Evolutionary conservation across 768 basidiomycete genomes (phyloP), one percentile per base, ranked within the genome.

Genomic region (Suillus ampliporus): DNA sequence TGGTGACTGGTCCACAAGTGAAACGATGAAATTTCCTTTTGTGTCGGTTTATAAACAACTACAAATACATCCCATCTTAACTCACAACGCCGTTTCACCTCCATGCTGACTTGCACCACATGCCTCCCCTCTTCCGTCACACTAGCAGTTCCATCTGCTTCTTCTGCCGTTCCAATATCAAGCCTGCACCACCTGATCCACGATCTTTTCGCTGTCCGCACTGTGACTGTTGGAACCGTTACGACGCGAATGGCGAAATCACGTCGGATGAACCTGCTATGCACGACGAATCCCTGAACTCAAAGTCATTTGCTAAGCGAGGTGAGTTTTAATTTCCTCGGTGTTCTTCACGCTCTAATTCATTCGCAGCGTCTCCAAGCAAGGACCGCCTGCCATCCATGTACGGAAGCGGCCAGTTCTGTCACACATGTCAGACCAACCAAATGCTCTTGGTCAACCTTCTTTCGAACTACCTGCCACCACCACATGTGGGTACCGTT

Each of bases 341-440:
- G 28, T 46, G 0, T 23, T 51, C 17, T 28, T 11, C 31, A 28
- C 17, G 11, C 19, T 41, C 54, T 64, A 54, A 69, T 48, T 7
- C 15, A 35, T 37, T 38, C 54, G 19, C 64, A 93, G 91, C 85
- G 7, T 89, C 89, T 21, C 87, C 85, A 4, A 86, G 85, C 68
- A 90, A 85, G 69, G 86, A 91, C 71, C 84, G 86, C 26, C 76
- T 94, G 28, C 91, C 88, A 1, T 84, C 86, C 23, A 72, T 80
- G 60, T 90, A 89, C 62, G 68, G 66, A 60, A 81, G 79, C 31
- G 80, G 84, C 1, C 84, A 86, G 9, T 96, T 97, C 78, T 98
- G 95, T 76, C 88, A 90, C 68, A 86, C 86, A 8, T 97, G 96
- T 74, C 89, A 90, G 68, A 92, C 93, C n/a, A 98, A 98, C 75